These are phyloP conservation scores for Teunomyces stri DNA, from an alignment of 805 yeast genomes.

Conservation along the genomic window DNA sequence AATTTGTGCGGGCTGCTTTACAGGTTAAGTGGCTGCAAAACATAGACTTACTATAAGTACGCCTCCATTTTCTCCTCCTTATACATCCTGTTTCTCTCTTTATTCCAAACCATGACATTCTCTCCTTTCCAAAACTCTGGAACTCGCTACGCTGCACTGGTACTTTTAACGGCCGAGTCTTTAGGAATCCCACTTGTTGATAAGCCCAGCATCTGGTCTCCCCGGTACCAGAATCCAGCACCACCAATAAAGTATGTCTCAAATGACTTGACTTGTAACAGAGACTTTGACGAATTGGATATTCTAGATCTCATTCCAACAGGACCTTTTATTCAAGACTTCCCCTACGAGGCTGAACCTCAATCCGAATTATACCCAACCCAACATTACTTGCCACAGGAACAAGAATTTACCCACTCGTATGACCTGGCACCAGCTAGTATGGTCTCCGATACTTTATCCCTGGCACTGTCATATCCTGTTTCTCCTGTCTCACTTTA, in stretches of 20 bases:
- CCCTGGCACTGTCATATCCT: not conserved
- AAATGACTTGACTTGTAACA: not conserved
- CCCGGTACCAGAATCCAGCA: not conserved
- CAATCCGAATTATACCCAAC: not conserved
- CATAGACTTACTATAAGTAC: not conserved
- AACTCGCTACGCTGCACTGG: slow-evolving; percentile 7
- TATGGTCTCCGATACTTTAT: not conserved
- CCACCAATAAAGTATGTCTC: not conserved
- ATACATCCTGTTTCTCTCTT: not conserved
- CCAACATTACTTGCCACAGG: not conserved
- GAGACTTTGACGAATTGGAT: slow-evolving; percentile 3
- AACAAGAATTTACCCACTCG: not conserved
- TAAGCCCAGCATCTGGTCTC: not conserved
- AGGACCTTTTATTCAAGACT: not conserved
- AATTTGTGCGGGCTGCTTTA: not conserved
- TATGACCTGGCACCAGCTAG: not conserved
- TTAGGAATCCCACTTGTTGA: slow-evolving; percentile 2
- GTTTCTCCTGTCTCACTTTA: not conserved
- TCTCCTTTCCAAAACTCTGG: not conserved
- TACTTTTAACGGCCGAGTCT: slow-evolving; percentile 6
- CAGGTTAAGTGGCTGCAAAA: slow-evolving; percentile 7
- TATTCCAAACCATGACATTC: not conserved
- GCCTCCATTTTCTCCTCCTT: not conserved
- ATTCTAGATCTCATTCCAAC: slow-evolving; percentile 1
- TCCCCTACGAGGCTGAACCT: not conserved